These are phyloP conservation scores for Fistulina hepatica DNA, from an alignment of 1,284 basidiomycete genomes.

Conservation along the genomic window DNA sequence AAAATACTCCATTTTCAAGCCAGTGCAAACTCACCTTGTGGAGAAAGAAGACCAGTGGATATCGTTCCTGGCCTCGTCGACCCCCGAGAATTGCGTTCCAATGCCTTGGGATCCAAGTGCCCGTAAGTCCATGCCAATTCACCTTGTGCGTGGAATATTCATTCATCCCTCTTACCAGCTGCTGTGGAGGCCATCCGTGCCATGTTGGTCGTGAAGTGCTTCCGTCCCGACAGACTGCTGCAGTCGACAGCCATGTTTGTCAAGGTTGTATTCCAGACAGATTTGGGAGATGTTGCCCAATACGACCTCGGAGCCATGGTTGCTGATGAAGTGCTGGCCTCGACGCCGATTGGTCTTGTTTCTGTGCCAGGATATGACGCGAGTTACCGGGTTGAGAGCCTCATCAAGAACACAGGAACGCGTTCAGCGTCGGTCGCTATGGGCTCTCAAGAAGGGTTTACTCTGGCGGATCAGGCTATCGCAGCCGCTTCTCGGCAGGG, in stretches of 20 bases:
- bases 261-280: slow-evolving; percentile 63
- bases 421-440: slow-evolving; percentile 86
- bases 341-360: slow-evolving; percentile 80
- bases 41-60: slow-evolving; percentile 67
- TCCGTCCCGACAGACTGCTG: slow-evolving; percentile 81
- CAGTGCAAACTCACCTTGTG: slow-evolving; percentile 59
- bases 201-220: slow-evolving; percentile 76
- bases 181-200: slow-evolving; percentile 64
- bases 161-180: slow-evolving; percentile 41
- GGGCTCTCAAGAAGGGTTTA: slow-evolving; percentile 98
- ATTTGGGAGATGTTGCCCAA: slow-evolving; percentile 59
- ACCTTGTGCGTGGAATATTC: slow-evolving; percentile 8
- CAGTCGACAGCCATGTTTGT: slow-evolving; percentile 76
- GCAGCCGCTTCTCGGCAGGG: slow-evolving; percentile 83
- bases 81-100: slow-evolving; percentile 68
- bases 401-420: slow-evolving; percentile 66
- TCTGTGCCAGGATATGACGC: slow-evolving; percentile 97
- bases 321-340: slow-evolving; percentile 63
- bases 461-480: slow-evolving; percentile 89
- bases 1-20: slow-evolving; percentile 66
- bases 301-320: slow-evolving; percentile 76
- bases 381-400: slow-evolving; percentile 86
- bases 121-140: slow-evolving; percentile 36
- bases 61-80: slow-evolving; percentile 57
- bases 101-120: slow-evolving; percentile 67